These are phyloP conservation scores for Fusarium sp. DNA, from an alignment of 2,329 filamentous ascomycete genomes.

Conservation along the genomic window DNA sequence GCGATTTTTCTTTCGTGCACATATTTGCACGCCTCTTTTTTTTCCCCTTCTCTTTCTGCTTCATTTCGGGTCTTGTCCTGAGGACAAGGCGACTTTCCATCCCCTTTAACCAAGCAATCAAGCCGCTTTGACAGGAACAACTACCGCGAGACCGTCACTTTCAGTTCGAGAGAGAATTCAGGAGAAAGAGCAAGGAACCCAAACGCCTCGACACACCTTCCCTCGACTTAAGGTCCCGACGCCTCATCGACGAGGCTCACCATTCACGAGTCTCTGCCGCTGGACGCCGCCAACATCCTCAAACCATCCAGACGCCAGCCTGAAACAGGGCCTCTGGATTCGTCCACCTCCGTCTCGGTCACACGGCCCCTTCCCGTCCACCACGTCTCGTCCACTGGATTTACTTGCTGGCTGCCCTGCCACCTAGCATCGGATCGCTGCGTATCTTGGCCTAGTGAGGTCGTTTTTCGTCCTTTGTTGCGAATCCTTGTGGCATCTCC, in stretches of 20 bases:
- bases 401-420: slow-evolving; percentile 17
- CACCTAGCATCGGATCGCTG: slow-evolving; percentile 22
- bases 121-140: slow-evolving; percentile 25
- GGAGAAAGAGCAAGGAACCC: slow-evolving; percentile 28
- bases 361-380: slow-evolving; percentile 28
- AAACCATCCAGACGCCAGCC: slow-evolving; percentile 38
- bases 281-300: slow-evolving; percentile 25
- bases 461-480: slow-evolving; percentile 36
- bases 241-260: slow-evolving; percentile 24
- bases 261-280: slow-evolving; percentile 29
- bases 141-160: slow-evolving; percentile 16
- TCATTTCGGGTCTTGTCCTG: slow-evolving; percentile 20
- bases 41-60: background rate
- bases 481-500: slow-evolving; percentile 28
- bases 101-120: slow-evolving; percentile 2
- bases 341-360: slow-evolving; percentile 31
- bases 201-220: slow-evolving; percentile 20
- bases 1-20: slow-evolving; percentile 11
- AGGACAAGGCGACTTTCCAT: slow-evolving; percentile 27
- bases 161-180: background rate
- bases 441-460: slow-evolving; percentile 17
- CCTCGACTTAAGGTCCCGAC: slow-evolving; percentile 7
- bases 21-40: slow-evolving; percentile 2
- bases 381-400: slow-evolving; percentile 21
- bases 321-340: slow-evolving; percentile 42